These are phyloP conservation scores for Linderniella brevidens DNA, from an alignment of 257 asterid genomes.

Conservation along the genomic window DNA sequence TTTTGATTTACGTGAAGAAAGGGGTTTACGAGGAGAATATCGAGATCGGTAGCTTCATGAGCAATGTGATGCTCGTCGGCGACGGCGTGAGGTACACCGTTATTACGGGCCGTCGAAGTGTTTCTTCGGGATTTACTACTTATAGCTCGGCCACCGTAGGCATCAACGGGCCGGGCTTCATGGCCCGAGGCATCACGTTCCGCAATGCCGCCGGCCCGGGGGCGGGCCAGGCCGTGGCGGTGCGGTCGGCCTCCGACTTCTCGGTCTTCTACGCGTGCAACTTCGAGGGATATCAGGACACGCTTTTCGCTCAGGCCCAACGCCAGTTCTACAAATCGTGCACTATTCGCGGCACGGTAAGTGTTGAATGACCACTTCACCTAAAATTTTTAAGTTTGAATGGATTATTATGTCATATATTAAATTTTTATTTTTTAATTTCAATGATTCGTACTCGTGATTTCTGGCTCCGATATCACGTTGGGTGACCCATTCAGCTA, in stretches of 20 bases:
- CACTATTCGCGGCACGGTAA: constrained; percentile 53
- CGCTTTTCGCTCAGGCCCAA: constrained; percentile 61
- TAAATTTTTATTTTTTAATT: no score
- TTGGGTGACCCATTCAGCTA: no score
- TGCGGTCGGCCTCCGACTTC: constrained; percentile 75
- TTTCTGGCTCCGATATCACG: no score
- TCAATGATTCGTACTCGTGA: no score
- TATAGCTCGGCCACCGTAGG: constrained; percentile 77
- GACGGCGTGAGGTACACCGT: constrained; percentile 52
- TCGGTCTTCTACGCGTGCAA: constrained; percentile 68
- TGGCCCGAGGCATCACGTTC: constrained; percentile 77
- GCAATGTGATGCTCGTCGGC: constrained; percentile 56
- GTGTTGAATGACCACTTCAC: no score
- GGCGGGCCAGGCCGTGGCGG: constrained; percentile 67
- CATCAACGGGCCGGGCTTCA: constrained; percentile 64
- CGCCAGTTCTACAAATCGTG: constrained; percentile 71
- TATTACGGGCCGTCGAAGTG: constrained; percentile 58
- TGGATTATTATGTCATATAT: no score
- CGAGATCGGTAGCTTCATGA: constrained; percentile 26
- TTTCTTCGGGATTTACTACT: constrained; percentile 46
- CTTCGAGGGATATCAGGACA: constrained; percentile 45
- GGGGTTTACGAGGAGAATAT: constrained; percentile 65
- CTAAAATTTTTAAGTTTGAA: no score
- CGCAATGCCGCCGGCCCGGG: constrained; percentile 67
- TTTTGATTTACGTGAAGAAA: constrained; percentile 47